Base-by-base conservation (phyloP, 139 green algal genomes). In the Chlamydomonas asymmetrica region DNA sequence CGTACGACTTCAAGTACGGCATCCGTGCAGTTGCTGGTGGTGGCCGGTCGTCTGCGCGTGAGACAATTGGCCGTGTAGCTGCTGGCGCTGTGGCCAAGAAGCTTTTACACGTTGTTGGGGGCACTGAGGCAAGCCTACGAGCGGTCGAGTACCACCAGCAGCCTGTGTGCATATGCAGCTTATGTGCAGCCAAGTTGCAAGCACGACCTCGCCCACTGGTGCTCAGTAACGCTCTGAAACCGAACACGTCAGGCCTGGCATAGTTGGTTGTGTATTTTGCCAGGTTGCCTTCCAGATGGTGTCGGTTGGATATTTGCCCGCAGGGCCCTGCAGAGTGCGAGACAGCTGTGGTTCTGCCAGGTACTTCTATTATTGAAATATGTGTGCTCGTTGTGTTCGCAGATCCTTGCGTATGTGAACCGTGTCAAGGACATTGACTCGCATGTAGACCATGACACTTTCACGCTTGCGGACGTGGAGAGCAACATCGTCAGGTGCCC, bases 1-100 rank as follows among this genome's bases (percentile, higher is more conserved):
- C 96, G 0, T 99, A 99, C 79, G 96, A 99, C 80, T 97, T 98
- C 85, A 99, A 99, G 85, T 99, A 99, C 82, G 96, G 96, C 78
- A 98, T 98, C 60, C 85, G 96, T 2, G 96, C 96, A 8, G 86
- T 98, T 4, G 93, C 93, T 22, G 96, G 96, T n/a, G 96, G 96
- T n/a, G 96, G 96, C 27, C 80, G 96, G 27, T 97, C 92, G 29
- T 97, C 90, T 25, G 96, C 96, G 5, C 85, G 96, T 4, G 96
- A 99, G 80, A 98, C 96, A 2, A 98, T 99, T 54, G 96, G 96
- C 1, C 87, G 96, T 3, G 94, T 98, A n/a, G 96, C 96, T 25
- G 96, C 96, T 23, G 96, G 96, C 0, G 96, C 96, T 10, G 81
- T 99, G 22, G 96, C 96, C 31, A 99, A 99, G 86, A 98, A 97